Evolutionary conservation across 495 filamentous ascomycete genomes (phyloP).

Genomic region (Hypoxylon crocopeplum): DNA sequence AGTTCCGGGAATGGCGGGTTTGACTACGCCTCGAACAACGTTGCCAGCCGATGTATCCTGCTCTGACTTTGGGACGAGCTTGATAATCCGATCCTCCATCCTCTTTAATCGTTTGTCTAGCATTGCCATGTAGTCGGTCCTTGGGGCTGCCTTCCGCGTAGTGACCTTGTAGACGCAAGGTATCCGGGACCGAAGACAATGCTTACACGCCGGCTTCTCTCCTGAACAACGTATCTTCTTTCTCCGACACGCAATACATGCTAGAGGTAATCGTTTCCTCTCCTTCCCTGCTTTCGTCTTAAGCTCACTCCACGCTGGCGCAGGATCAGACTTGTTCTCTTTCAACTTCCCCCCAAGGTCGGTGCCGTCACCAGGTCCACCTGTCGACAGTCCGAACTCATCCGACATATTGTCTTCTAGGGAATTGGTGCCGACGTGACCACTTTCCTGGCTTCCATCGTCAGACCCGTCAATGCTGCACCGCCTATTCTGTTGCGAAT

Average conservation of each 20-base stretch:
- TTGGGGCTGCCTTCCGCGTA: conserved; percentile 90
- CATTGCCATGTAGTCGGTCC: conserved; percentile 99
- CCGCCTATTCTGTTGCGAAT: conserved; percentile 33
- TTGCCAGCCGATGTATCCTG: conserved; percentile 55
- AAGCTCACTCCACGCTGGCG: conserved; percentile 89
- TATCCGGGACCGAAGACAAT: conserved; percentile 91
- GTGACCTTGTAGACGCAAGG: conserved; percentile 99
- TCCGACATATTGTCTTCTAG: conserved; percentile 59
- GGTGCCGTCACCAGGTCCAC: conserved; percentile 54
- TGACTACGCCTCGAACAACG: conserved; percentile 67
- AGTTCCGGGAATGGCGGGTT: conserved; percentile 73
- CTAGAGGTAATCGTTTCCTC: conserved; percentile 88
- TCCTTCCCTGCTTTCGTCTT: conserved; percentile 99
- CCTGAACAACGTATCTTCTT: conserved; percentile 99
- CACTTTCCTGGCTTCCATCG: conserved; percentile 55
- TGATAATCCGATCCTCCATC: conserved; percentile 98
- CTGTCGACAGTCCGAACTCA: conserved; percentile 58
- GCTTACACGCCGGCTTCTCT: conserved; percentile 96
- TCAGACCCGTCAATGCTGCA: conserved; percentile 53
- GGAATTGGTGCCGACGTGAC: conserved; percentile 50
- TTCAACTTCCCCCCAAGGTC: conserved; percentile 58
- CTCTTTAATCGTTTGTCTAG: conserved; percentile 88
- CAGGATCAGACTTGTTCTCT: conserved; percentile 63
- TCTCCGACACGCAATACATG: conserved; percentile 93
- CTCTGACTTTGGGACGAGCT: conserved; percentile 89